Evolutionary conservation across 2,329 filamentous ascomycete species (phyloP), one percentile per base, ranked within the genome.

Genomic region (Phyllosticta capitalensis): DNA sequence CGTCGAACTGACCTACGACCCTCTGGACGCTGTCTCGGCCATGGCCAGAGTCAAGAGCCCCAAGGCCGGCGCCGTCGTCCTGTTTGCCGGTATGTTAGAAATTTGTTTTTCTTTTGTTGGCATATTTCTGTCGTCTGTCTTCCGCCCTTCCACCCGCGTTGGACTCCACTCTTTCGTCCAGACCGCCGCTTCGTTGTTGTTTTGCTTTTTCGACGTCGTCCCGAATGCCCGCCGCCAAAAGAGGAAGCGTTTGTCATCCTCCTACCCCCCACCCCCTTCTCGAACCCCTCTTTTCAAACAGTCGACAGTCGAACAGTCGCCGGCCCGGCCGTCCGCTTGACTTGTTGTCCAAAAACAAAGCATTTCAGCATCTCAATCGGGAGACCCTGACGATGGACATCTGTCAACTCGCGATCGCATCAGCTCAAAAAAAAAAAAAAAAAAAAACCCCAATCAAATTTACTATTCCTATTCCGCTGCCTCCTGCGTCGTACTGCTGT

Each of bases 1-100:
- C 70, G 87, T 91, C 49, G 83, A 83, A 55, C 78, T 95, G 9
- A 91, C 88, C 2, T 75, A 84, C 62, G 74, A 81, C 38, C 71
- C 76, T 50, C 81, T 94, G 61, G 78, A 85, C 67, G 74, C 80
- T 20, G 75, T 79, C 20, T 67, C 76, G 5, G 76, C 82, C 28
- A 86, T 90, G 72, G 77, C 85, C 64, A 80, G 78, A 53, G 88
- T 94, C 21, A 85, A 87, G 64, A 89, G 83, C 65, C 85, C 87
- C 20, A 81, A 84, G 66, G 88, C 88, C 10, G 88, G 88, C 5
- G 88, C 88, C 12, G 87, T 90, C 54, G 87, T 92, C 9, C 68
- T 91, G 33, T 92, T 92, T 70, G 85, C 86, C 61, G 88, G 88
- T 85, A 77, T 64, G 26, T 20, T 49, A 10, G 33, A 12, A 26